Conservation (phyloP, 306 rosid species). For the Acacia crassicarpa region DNA sequence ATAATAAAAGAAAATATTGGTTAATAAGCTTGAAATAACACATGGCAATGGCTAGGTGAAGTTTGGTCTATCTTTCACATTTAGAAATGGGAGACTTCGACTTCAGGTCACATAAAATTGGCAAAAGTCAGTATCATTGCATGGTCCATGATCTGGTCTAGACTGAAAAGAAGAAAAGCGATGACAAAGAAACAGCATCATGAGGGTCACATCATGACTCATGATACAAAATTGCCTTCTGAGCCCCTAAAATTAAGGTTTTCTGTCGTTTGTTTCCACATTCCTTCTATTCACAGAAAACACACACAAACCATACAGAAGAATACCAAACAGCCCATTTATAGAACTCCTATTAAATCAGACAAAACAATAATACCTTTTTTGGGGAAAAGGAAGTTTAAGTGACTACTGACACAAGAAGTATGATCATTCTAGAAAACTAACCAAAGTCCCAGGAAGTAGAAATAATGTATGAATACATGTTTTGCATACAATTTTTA, state of each 20-base stretch:
- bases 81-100: neutral
- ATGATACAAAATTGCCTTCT: constrained; percentile 13
- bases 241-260: neutral
- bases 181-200: neutral
- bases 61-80: neutral
- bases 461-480: neutral
- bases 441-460: neutral
- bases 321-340: neutral
- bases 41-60: neutral
- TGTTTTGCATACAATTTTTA: neutral
- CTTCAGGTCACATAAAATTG: neutral
- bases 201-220: neutral
- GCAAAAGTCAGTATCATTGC: neutral
- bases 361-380: neutral
- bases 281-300: neutral
- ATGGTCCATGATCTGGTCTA: neutral
- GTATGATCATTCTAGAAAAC: neutral
- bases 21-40: neutral
- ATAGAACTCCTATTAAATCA: neutral
- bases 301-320: neutral
- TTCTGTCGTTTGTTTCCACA: neutral
- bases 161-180: neutral
- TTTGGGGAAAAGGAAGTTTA: neutral
- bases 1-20: neutral
- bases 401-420: neutral